phyloP scores from a whole-genome alignment of 495 filamentous ascomycete species.

The Penicillium soppii region DNA sequence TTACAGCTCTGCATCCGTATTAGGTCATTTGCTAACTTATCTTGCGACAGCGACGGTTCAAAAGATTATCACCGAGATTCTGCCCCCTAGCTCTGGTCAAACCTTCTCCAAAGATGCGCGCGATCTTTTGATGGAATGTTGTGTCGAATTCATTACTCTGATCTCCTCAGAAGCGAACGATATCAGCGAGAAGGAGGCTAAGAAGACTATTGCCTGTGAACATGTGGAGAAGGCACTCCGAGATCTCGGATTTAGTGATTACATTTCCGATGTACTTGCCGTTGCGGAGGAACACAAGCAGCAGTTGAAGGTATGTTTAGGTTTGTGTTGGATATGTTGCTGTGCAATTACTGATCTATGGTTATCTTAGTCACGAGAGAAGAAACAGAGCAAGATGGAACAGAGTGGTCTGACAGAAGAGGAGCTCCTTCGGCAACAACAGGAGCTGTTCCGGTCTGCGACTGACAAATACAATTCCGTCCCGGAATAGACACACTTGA shows the following conservation, averaged over 20 bases:
- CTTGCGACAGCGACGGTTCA: slow-evolving; percentile 78
- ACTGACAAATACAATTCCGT: slow-evolving; percentile 68
- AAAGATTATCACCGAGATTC: slow-evolving; percentile 95
- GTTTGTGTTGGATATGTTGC: too few relatives aligned
- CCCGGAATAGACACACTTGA: slow-evolving; percentile 30
- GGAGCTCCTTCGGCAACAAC: slow-evolving; percentile 82
- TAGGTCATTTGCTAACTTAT: slow-evolving; percentile 10
- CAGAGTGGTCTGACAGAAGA: slow-evolving; percentile 87
- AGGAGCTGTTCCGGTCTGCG: slow-evolving; percentile 85
- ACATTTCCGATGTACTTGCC: slow-evolving; percentile 79
- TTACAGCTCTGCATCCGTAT: slow-evolving; percentile 3
- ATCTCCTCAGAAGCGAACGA: slow-evolving; percentile 97
- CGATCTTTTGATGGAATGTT: slow-evolving; percentile 96
- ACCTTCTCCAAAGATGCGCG: slow-evolving; percentile 90
- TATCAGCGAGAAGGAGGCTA: slow-evolving; percentile 95
- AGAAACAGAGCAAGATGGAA: slow-evolving; percentile 95
- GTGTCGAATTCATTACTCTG: slow-evolving; percentile 97
- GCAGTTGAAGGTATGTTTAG: slow-evolving; percentile 77
- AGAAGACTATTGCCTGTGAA: slow-evolving; percentile 97
- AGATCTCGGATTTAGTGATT: slow-evolving; percentile 87
- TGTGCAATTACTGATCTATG: neutral
- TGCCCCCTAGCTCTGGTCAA: slow-evolving; percentile 65
- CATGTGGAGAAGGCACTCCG: slow-evolving; percentile 91
- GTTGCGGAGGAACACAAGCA: slow-evolving; percentile 92
- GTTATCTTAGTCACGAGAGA: slow-evolving; percentile 74